Evolutionary conservation across 805 yeast genomes (phyloP).

Genomic region (Metschnikowia bowlesiae): DNA sequence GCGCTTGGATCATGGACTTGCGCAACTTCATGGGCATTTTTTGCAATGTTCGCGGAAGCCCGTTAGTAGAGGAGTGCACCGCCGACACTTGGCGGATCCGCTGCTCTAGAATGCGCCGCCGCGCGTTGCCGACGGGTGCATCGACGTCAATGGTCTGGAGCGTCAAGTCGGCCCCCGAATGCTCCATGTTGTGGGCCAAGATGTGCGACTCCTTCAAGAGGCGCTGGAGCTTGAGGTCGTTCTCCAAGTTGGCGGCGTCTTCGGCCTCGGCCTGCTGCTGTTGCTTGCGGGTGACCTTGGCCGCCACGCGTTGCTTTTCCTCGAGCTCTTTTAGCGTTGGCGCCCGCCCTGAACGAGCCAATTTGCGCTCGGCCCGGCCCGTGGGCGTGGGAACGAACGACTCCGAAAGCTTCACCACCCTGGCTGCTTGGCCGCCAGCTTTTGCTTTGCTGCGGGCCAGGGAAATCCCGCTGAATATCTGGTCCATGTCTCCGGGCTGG

Average conservation of each 20-base stretch:
- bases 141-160: constrained; percentile 57
- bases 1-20: constrained; percentile 70
- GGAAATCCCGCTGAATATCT: constrained; percentile 1
- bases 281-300: constrained; percentile 32
- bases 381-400: constrained; percentile 21
- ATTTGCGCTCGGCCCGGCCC: constrained; percentile 47
- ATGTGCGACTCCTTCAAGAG: constrained; percentile 71
- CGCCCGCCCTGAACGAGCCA: constrained; percentile 59
- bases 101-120: constrained; percentile 58
- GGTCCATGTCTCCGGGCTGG: not conserved
- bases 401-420: constrained; percentile 47
- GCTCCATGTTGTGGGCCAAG: constrained; percentile 37
- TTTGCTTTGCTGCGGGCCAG: not conserved
- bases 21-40: constrained; percentile 88
- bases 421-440: constrained; percentile 25
- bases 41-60: constrained; percentile 47
- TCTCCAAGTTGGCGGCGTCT: constrained; percentile 52
- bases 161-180: constrained; percentile 67
- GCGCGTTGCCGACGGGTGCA: constrained; percentile 63
- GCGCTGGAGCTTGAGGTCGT: constrained; percentile 70
- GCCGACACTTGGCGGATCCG: constrained; percentile 47
- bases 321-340: constrained; percentile 39
- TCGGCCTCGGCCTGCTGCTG: constrained; percentile 34
- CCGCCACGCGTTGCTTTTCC: constrained; percentile 20
- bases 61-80: constrained; percentile 42